Base-by-base conservation (phyloP, 106 monocot species). In the Apostasia ramifera region DNA sequence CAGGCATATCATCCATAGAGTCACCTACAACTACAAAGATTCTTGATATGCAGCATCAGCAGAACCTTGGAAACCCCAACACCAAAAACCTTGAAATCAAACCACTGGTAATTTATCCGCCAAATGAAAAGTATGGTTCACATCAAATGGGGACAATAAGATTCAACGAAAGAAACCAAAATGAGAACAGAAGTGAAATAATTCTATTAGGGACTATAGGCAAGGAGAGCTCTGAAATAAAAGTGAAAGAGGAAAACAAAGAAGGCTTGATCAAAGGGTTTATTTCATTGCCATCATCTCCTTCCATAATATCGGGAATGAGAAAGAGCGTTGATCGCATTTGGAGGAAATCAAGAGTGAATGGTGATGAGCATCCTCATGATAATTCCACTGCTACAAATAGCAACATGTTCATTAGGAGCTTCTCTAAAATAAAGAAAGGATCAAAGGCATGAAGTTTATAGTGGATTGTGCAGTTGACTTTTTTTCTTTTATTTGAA, bases 291-390 rank as follows among this genome's bases (percentile, higher is more conserved):
- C 83, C 85, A 44, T 85, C 93, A 40, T 82, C 91, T 9, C 88
- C 91, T 69, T 78, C 83, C 1, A 55, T 74, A 77, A 81, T 85
- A 9, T 65, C 79, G 40, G 70, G 81, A 72, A 69, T 81, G 83
- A 88, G 63, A 67, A 85, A 57, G 59, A 72, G 85, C 15, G 82
- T 82, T 52, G 84, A 87, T 44, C 84, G 84, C 63, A 78, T 86
- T 4, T 53, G 81, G 12, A 93, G 74, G 81, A 89, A 82, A 69
- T 85, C 88, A 0, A 71, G 71, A 49, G 77, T 79, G 53, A 45
- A 66, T 9, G 76, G 71, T 40, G 81, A 77, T 53, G 67, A 86
- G 26, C 26, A 26, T 26, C 26, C 26, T 26, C 26, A 26, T 40
- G 8, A 40, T 39, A 59, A 40, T 59, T 39, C 8, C 39, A 59